Percentiles rank a stretch among this genome's conserved stretches.
These are phyloP conservation scores for Cercophora sp. DNA, from an alignment of 495 filamentous ascomycete species.

Conservation along the genomic window DNA sequence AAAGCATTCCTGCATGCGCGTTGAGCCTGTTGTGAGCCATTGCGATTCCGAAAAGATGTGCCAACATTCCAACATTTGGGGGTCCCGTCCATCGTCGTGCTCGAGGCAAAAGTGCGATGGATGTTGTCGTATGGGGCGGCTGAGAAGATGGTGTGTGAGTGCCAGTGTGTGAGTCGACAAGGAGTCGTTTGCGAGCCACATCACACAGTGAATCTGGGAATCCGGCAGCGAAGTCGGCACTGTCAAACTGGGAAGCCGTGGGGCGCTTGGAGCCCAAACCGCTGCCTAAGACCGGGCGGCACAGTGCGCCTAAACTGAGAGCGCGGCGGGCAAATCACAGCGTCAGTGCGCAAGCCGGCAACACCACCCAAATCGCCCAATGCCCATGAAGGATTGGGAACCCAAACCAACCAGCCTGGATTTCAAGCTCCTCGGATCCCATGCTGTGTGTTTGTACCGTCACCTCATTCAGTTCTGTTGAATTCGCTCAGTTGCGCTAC, in stretches of 20 bases:
- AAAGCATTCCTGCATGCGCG: not conserved
- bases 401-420: no score
- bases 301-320: slow-evolving; percentile 2
- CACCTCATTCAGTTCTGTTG: no score
- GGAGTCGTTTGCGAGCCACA: slow-evolving; percentile 5
- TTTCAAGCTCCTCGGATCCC: no score
- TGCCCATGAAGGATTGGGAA: not conserved
- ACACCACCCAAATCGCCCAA: slow-evolving; percentile 3
- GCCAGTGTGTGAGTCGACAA: no score
- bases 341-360: not conserved
- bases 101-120: not conserved
- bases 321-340: not conserved
- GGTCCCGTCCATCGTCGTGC: no score
- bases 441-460: not conserved
- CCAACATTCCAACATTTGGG: not conserved
- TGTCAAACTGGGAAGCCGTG: not conserved
- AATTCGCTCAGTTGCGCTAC: no score
- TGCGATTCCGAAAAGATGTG: not conserved
- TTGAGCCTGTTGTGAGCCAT: not conserved
- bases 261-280: slow-evolving; percentile 4
- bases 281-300: not conserved
- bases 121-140: not conserved
- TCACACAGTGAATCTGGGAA: slow-evolving; percentile 11
- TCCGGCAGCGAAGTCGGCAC: not conserved
- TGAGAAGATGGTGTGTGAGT: not conserved